These are phyloP conservation scores for Didymella arachidicola DNA, from an alignment of 2,329 filamentous ascomycete genomes.

Conservation along the genomic window DNA sequence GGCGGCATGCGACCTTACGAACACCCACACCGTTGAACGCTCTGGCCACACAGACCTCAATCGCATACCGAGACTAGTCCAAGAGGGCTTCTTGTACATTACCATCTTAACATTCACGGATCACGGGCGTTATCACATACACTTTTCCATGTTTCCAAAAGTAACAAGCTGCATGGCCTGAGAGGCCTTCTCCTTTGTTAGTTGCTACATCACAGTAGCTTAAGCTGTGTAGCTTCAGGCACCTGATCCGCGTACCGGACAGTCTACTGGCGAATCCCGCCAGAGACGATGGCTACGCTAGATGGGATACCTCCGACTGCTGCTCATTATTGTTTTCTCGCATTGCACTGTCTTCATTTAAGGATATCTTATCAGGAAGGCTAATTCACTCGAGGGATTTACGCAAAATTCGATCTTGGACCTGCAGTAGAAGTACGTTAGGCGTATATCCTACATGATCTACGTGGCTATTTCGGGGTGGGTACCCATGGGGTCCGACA, in stretches of 20 bases:
- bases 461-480: constrained; percentile 13
- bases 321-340: constrained; percentile 6
- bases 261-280: background rate
- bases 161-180: constrained; percentile 3
- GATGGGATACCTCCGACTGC: background rate
- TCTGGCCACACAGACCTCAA: background rate
- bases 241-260: background rate
- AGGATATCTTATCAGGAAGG: constrained; percentile 13
- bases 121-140: constrained; percentile 21
- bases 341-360: constrained; percentile 6
- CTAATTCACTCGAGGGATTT: constrained; percentile 15
- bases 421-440: constrained; percentile 22
- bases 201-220: constrained; percentile 4
- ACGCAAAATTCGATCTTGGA: constrained; percentile 17
- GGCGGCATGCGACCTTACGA: constrained; percentile 47
- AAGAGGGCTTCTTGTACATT: constrained; percentile 19
- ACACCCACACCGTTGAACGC: constrained; percentile 42
- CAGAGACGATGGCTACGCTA: constrained; percentile 5
- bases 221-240: background rate
- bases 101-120: constrained; percentile 19
- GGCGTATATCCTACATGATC: constrained; percentile 17
- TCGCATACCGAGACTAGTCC: constrained; percentile 1
- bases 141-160: constrained; percentile 6
- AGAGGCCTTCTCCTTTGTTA: constrained; percentile 3
- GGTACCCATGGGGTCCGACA: background rate